These are phyloP conservation scores for Paecilomyces niveus DNA, from an alignment of 2,329 filamentous ascomycete species.

Conservation along the genomic window DNA sequence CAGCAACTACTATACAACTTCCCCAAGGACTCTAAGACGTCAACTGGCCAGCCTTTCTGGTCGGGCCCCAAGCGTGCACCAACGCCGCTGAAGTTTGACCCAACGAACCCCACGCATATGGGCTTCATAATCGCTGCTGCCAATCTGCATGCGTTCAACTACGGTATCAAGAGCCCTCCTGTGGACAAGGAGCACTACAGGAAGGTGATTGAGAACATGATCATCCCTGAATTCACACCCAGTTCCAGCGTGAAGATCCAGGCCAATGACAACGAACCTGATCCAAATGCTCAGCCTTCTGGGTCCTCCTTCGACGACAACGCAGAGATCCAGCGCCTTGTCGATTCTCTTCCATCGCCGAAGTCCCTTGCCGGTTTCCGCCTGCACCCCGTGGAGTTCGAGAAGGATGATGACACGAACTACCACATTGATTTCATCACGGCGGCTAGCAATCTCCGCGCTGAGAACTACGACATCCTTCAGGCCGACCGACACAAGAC, in stretches of 20 bases:
- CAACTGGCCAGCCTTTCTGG: slow-evolving; percentile 89
- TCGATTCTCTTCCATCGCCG: slow-evolving; percentile 65
- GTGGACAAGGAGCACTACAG: slow-evolving; percentile 64
- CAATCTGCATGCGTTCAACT: slow-evolving; percentile 95
- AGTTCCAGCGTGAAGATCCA: slow-evolving; percentile 93
- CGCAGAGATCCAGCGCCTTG: slow-evolving; percentile 67
- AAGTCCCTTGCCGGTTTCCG: slow-evolving; percentile 82
- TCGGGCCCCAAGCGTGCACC: slow-evolving; percentile 96
- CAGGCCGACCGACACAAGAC: slow-evolving; percentile 93
- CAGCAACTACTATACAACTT: slow-evolving; percentile 95
- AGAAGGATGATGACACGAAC: slow-evolving; percentile 98
- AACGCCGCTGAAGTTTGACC: slow-evolving; percentile 81
- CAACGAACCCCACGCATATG: slow-evolving; percentile 77
- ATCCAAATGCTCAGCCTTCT: slow-evolving; percentile 65
- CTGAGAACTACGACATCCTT: slow-evolving; percentile 96
- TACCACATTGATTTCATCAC: slow-evolving; percentile 99
- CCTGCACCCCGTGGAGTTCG: slow-evolving; percentile 86
- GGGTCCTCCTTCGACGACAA: slow-evolving; percentile 59
- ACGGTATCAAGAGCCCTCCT: slow-evolving; percentile 82
- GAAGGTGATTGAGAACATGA: slow-evolving; percentile 81
- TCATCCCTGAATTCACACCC: slow-evolving; percentile 89
- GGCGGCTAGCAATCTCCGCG: slow-evolving; percentile 89
- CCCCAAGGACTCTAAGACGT: slow-evolving; percentile 86
- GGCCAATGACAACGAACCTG: slow-evolving; percentile 88
- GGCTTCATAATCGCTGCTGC: slow-evolving; percentile 81